phyloP scores from a whole-genome alignment of 108 stramenopile species.

The Stephanodiscus triporus region DNA sequence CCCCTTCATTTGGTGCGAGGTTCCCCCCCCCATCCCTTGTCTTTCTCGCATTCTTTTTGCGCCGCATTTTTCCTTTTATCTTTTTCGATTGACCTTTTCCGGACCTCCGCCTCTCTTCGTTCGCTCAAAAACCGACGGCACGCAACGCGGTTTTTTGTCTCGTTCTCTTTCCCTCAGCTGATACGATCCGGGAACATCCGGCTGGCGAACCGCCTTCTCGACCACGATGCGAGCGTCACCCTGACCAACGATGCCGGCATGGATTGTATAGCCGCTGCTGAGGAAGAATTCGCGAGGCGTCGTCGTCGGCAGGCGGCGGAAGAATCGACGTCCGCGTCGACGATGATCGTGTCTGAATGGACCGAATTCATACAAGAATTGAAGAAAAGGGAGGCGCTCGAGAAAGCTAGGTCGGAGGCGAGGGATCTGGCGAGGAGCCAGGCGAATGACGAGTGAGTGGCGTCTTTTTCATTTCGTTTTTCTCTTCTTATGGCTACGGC shows the following conservation, averaged over 20 bases:
- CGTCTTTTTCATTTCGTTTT: not conserved
- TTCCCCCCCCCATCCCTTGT: not conserved
- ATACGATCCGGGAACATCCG: constrained; percentile 37
- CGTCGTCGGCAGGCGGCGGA: not conserved
- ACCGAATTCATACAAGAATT: constrained; percentile 40
- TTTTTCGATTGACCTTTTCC: no score
- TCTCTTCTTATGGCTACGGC: no score
- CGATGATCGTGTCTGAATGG: constrained; percentile 36
- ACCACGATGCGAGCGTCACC: constrained; percentile 43
- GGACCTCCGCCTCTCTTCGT: not conserved
- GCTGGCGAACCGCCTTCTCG: constrained; percentile 33
- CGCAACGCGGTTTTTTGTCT: not conserved
- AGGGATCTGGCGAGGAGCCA: constrained; percentile 37
- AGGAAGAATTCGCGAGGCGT: constrained; percentile 10
- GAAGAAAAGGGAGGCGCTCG: constrained; percentile 31
- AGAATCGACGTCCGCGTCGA: not conserved
- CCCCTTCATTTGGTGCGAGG: constrained; percentile 42
- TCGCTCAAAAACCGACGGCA: no score
- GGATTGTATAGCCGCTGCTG: constrained; percentile 46
- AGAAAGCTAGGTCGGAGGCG: constrained; percentile 36
- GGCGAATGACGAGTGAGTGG: constrained; percentile 52
- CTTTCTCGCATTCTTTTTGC: no score
- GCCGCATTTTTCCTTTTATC: not conserved
- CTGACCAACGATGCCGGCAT: constrained; percentile 41
- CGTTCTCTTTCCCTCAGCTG: constrained; percentile 14